These are phyloP conservation scores for Alternaria conjuncta DNA, from an alignment of 2,329 filamentous ascomycete genomes.

Conservation along the genomic window DNA sequence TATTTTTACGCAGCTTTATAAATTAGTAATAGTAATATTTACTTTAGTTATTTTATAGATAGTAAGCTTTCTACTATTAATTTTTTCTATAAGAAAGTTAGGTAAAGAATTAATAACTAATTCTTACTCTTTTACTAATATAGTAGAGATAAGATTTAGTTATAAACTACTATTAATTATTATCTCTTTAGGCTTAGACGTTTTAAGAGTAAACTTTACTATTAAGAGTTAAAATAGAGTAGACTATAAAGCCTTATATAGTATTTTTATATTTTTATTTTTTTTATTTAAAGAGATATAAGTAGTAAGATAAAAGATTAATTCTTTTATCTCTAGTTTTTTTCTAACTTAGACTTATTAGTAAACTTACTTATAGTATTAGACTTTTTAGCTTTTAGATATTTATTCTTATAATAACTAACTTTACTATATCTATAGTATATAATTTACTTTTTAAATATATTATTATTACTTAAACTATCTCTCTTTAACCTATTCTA, in stretches of 20 bases:
- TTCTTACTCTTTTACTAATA: not conserved
- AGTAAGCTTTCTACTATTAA: not conserved
- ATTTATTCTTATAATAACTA: not conserved
- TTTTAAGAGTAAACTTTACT: not conserved
- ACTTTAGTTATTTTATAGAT: not conserved
- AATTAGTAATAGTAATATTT: no score
- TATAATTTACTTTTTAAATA: not conserved
- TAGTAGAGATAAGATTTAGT: not conserved
- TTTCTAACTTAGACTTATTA: not conserved
- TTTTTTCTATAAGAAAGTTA: not conserved
- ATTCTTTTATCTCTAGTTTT: not conserved
- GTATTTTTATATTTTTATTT: not conserved
- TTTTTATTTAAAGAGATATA: not conserved
- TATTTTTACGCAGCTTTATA: not conserved
- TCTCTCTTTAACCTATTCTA: not conserved
- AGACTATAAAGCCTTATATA: not conserved
- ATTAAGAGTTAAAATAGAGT: not conserved
- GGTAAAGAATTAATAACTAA: not conserved
- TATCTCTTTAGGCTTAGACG: not conserved
- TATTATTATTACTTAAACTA: not conserved
- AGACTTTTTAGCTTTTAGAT: not conserved
- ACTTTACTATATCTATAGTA: not conserved
- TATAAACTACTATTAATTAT: not conserved
- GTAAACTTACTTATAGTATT: not conserved
- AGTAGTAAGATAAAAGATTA: not conserved